Evolutionary conservation across 495 filamentous ascomycete genomes (phyloP).

Genomic region (Pseudevernia furfuracea): DNA sequence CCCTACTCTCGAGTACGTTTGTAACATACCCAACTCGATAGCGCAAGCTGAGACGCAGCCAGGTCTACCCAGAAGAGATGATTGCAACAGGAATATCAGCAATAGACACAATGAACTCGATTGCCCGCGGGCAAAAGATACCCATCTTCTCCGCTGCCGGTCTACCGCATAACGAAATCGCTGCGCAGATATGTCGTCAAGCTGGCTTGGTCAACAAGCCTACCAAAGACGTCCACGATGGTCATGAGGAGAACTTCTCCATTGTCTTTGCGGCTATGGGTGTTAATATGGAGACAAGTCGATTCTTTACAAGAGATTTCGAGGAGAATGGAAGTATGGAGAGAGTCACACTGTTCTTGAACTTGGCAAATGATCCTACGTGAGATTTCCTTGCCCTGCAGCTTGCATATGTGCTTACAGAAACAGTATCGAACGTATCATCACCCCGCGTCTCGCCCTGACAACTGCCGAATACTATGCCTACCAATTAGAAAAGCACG

Average conservation of each 20-base stretch:
- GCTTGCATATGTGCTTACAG: conserved; percentile 21
- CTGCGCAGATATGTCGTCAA: conserved; percentile 94
- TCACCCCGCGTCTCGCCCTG: conserved; percentile 95
- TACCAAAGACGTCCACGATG: conserved; percentile 93
- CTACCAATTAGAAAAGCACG: conserved; percentile 99
- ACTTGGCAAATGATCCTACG: conserved; percentile 98
- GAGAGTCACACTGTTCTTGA: conserved; percentile 93
- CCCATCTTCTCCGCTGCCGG: conserved; percentile 98
- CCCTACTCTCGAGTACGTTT: conserved; percentile 81
- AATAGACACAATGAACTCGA: conserved; percentile 99
- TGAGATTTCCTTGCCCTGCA: conserved; percentile 38
- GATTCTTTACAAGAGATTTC: conserved; percentile 98
- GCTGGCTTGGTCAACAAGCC: conserved; percentile 82
- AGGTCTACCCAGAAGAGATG: conserved; percentile 99
- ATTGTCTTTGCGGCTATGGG: conserved; percentile 99
- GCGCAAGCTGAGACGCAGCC: conserved; percentile 20
- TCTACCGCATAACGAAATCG: conserved; percentile 98
- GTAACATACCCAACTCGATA: neutral
- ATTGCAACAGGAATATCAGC: conserved; percentile 99
- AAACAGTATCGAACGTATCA: conserved; percentile 93
- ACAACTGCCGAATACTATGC: conserved; percentile 99
- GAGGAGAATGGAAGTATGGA: conserved; percentile 99
- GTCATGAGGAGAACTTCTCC: conserved; percentile 97
- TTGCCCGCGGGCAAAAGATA: conserved; percentile 99
- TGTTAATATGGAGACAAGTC: conserved; percentile 98